These are phyloP conservation scores for Leucocoprinus sp. DNA, from an alignment of 768 basidiomycete genomes.

Conservation along the genomic window DNA sequence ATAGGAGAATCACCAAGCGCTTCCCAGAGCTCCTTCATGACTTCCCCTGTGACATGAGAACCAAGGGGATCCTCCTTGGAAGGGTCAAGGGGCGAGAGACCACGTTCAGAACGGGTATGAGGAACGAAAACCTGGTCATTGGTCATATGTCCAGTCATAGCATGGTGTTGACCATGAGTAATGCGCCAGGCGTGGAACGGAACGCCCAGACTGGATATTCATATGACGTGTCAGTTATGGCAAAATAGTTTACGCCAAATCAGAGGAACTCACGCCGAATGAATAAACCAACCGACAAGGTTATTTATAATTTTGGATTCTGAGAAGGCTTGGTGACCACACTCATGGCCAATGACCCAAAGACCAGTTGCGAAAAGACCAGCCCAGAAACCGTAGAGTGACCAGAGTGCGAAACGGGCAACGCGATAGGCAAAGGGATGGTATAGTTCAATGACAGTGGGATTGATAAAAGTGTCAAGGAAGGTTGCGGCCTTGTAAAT, in stretches of 20 bases:
- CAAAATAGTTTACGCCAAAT: conserved; percentile 9
- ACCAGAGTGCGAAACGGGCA: conserved; percentile 64
- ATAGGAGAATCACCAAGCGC: conserved; percentile 90
- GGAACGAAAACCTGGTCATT: conserved; percentile 97
- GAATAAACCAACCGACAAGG: conserved; percentile 84
- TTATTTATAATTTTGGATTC: conserved; percentile 90
- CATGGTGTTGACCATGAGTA: conserved; percentile 92
- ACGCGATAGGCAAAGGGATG: conserved; percentile 54
- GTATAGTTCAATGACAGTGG: conserved; percentile 44
- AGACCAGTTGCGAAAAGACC: conserved; percentile 88
- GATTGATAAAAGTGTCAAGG: conserved; percentile 56
- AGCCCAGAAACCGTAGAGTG: conserved; percentile 70
- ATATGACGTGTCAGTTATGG: conserved; percentile 16
- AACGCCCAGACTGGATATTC: conserved; percentile 63
- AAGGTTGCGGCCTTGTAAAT: conserved; percentile 62
- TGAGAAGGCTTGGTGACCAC: conserved; percentile 95
- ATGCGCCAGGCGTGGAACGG: conserved; percentile 98
- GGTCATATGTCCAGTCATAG: conserved; percentile 86
- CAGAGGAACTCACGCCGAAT: conserved; percentile 60
- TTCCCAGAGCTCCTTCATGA: conserved; percentile 71
- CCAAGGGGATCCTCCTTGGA: conserved; percentile 60
- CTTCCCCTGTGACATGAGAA: conserved; percentile 53
- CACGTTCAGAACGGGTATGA: conserved; percentile 67
- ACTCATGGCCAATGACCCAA: conserved; percentile 94
- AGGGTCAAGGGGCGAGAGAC: conserved; percentile 58